Base-by-base conservation (phyloP, 2,329 filamentous ascomycete species). In the Fusarium sp. region DNA sequence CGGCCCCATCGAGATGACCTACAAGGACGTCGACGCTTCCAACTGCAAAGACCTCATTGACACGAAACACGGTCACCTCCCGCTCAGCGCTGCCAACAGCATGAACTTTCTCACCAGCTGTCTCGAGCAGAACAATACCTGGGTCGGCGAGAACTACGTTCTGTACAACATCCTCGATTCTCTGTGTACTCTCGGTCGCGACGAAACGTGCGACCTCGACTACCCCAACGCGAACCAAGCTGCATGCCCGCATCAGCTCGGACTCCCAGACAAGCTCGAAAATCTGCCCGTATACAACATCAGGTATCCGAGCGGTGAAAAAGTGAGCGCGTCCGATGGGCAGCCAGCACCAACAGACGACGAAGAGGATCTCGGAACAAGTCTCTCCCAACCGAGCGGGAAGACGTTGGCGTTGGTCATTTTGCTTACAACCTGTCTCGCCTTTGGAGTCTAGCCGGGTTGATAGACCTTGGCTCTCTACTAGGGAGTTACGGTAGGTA, bases 101-200 rank as follows among this genome's bases (percentile, higher is more conserved):
- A 88, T 88, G 84, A 87, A 89, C 76, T 89, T 84, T 64, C 78
- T 89, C n/a, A 80, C 80, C 12, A 84, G 80, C 71, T 89, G 87
- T 70, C 80, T 87, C 38, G 82, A 76, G 40, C 76, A 80, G 35
- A 70, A 80, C 5, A 73, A 78, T 65, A 86, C 82, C 71, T 90
- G 86, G 86, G 86, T 89, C 12, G 86, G 81, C 25, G 66, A 84
- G 5, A 86, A 90, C 78, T 83, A 86, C 75, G 81, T 83, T 1
- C 78, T 88, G 15, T 88, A 85, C 79, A 90, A 90, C 77, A 87
- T 89, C 54, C 79, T 82, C 66, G 88, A 89, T 72, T 70, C 85
- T 1, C 78, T 86, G 33, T 89, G 87, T 76, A 84, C 84, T 1
- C 72, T 83, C 25, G 87, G 87, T 20, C 77, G 80, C 58, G 83